phyloP scores from a whole-genome alignment of 1,284 basidiomycete genomes.

The Rhodotorula sp. region DNA sequence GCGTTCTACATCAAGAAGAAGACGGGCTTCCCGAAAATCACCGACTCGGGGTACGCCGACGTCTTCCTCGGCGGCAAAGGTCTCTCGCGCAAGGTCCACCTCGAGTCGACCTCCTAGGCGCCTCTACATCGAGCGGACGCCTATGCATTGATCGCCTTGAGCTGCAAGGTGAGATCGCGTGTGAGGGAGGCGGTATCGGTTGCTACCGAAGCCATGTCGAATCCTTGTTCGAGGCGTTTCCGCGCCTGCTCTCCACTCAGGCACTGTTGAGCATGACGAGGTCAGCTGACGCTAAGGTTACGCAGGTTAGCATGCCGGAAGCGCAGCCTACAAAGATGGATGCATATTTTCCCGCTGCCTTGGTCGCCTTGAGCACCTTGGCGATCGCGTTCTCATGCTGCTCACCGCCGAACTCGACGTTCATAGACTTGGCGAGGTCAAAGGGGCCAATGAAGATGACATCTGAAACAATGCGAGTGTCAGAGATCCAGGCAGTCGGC shows the following conservation, averaged over 20 bases:
- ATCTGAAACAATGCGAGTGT: constrained; percentile 18
- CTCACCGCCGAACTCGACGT: constrained; percentile 36
- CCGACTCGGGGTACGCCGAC: constrained; percentile 88
- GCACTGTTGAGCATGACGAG: neutral
- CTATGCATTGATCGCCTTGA: neutral
- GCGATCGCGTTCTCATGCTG: constrained; percentile 47
- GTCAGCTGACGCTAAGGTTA: neutral
- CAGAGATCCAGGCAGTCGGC: too few species aligned
- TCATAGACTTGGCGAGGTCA: constrained; percentile 46
- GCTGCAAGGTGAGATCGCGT: neutral
- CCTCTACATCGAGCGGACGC: neutral
- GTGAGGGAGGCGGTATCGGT: constrained; percentile 8
- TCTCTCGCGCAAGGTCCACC: constrained; percentile 59
- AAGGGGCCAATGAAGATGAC: constrained; percentile 48
- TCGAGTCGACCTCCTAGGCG: too few species aligned
- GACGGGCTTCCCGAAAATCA: constrained; percentile 73
- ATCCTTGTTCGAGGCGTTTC: constrained; percentile 39
- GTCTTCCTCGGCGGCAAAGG: constrained; percentile 75
- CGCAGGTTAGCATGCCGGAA: neutral
- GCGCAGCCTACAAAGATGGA: constrained; percentile 43
- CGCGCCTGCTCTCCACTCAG: constrained; percentile 29
- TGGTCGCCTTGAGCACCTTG: constrained; percentile 43
- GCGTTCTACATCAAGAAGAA: constrained; percentile 62
- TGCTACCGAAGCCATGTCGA: constrained; percentile 11
- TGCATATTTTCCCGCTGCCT: constrained; percentile 46